Conservation (phyloP, 1,284 basidiomycete genomes). For the Leccinum fuscescens region DNA sequence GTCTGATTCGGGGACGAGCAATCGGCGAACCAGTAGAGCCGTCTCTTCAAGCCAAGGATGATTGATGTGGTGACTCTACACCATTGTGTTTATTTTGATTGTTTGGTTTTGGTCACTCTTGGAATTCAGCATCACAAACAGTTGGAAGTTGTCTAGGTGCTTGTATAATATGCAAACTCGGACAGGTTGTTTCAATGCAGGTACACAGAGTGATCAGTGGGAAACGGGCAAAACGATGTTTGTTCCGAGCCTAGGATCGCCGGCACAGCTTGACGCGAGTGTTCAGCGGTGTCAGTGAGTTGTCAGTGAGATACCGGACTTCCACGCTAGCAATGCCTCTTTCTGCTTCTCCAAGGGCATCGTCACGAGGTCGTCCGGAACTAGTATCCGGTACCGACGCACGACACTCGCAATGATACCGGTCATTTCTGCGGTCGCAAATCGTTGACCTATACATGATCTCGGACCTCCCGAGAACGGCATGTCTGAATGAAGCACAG, state of each 20-base stretch:
- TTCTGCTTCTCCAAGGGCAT: conserved; percentile 29
- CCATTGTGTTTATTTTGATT: not conserved
- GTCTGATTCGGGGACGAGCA: conserved; percentile 5
- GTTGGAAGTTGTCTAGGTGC: not conserved
- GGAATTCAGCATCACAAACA: not conserved
- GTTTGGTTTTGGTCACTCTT: not conserved
- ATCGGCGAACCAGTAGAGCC: conserved; percentile 2
- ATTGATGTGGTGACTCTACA: not conserved
- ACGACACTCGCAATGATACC: conserved; percentile 32
- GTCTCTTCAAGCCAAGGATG: not conserved
- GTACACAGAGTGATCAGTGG: not conserved
- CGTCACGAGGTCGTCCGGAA: conserved; percentile 34
- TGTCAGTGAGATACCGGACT: conserved; percentile 31
- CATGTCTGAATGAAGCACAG: conserved; percentile 22
- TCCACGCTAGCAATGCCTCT: conserved; percentile 31
- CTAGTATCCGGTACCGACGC: conserved; percentile 30
- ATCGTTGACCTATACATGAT: conserved; percentile 41
- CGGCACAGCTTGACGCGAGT: conserved; percentile 22
- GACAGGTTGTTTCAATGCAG: not conserved
- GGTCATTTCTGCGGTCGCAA: conserved; percentile 29
- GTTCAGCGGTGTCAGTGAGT: conserved; percentile 29
- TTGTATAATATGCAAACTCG: not conserved
- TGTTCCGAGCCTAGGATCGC: conserved; percentile 10
- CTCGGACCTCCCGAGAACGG: conserved; percentile 41
- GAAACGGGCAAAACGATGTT: not conserved